Base-by-base conservation (phyloP, 139 green algal species). In the Chlamydomonas sp. region DNA sequence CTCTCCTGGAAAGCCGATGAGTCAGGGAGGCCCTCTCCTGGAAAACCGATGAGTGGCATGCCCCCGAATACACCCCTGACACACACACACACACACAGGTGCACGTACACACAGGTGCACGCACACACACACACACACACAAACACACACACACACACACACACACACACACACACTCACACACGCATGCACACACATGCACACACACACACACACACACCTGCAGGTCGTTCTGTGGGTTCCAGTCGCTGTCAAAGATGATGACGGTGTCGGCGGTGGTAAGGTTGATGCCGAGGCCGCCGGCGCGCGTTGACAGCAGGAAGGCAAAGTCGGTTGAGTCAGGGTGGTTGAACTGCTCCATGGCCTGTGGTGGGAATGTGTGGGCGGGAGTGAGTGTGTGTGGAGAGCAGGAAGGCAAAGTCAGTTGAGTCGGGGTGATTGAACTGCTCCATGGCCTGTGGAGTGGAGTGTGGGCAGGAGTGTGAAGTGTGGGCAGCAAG, bases 171-270 rank as follows among this genome's bases (percentile, higher is more conserved):
- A n/a, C n/a, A n/a, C n/a, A n/a, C n/a, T n/a, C n/a, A n/a, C n/a
- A n/a, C n/a, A n/a, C n/a, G n/a, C n/a, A n/a, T n/a, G n/a, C n/a
- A n/a, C n/a, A n/a, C n/a, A n/a, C n/a, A n/a, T n/a, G n/a, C n/a
- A n/a, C n/a, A n/a, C n/a, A n/a, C n/a, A n/a, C n/a, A n/a, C 16
- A 38, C 2, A 13, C 13, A 8, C 39, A 50, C 67, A 79, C 80
- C 82, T 96, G 90, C 73, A 96, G 76, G 43, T 96, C 90, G 80
- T 90, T 90, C 79, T 90, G 86, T 2, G 70, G 48, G 43, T 98
- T 98, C 87, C 88, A 97, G 33, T 97, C 92, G 20, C 67, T 87
- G 84, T 98, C 93, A 71, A 94, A 98, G 58, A 98, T 92, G 78
- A 82, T 76, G 66, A 96, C 90, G 0, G 91, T 97, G 83, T 97